These are phyloP conservation scores for Vanderwaltozyma verrucispora DNA, from an alignment of 805 yeast genomes.

Conservation along the genomic window DNA sequence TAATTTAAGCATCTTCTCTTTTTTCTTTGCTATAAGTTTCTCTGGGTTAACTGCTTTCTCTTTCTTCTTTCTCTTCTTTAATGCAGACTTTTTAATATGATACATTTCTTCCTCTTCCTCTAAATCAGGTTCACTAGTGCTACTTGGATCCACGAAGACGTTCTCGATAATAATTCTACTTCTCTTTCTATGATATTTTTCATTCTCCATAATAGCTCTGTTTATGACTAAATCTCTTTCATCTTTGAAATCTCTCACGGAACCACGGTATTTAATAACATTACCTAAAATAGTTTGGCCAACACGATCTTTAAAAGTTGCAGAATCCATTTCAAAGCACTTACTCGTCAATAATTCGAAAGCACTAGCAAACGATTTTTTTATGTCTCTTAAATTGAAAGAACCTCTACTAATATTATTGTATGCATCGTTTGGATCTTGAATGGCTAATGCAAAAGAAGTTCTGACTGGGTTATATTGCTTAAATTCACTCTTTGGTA, in stretches of 20 bases:
- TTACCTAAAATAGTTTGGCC: slow-evolving; percentile 74
- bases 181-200: slow-evolving; percentile 21
- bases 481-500: slow-evolving; percentile 46
- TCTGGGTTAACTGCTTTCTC: slow-evolving; percentile 1
- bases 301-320: slow-evolving; percentile 53
- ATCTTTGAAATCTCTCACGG: slow-evolving; percentile 65
- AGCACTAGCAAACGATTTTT: slow-evolving; percentile 83
- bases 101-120: slow-evolving; percentile 15
- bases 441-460: slow-evolving; percentile 61
- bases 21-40: slow-evolving; percentile 1
- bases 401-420: slow-evolving; percentile 84
- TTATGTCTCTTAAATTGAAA: slow-evolving; percentile 66
- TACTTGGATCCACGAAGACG: slow-evolving; percentile 7
- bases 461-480: slow-evolving; percentile 41
- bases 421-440: slow-evolving; percentile 77
- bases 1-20: background rate
- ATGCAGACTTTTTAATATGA: slow-evolving; percentile 7
- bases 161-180: slow-evolving; percentile 15
- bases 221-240: slow-evolving; percentile 55
- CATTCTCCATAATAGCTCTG: slow-evolving; percentile 38
- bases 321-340: slow-evolving; percentile 61
- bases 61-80: slow-evolving; percentile 7
- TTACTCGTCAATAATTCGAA: slow-evolving; percentile 63
- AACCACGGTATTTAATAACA: slow-evolving; percentile 65
- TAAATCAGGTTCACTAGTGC: slow-evolving; percentile 16